Conservation (phyloP, 2,329 filamentous ascomycete species). For the Cladorrhinum sp. region DNA sequence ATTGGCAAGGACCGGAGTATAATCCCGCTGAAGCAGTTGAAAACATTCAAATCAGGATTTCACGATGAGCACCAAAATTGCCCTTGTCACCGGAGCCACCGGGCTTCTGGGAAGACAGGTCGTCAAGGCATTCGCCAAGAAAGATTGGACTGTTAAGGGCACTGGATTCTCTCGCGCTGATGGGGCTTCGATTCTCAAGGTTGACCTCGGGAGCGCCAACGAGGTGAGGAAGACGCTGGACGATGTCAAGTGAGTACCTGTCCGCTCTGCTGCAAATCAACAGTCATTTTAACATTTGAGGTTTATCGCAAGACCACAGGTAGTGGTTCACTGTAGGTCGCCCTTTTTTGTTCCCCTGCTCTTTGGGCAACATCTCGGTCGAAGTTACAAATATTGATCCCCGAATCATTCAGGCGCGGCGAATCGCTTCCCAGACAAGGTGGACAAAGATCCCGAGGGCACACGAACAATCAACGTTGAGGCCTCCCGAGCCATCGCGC, state of each 20-base stretch:
- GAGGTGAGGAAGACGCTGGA: conserved; percentile 52
- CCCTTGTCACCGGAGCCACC: conserved; percentile 78
- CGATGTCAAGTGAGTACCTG: conserved; percentile 49
- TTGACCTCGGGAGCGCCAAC: conserved; percentile 47
- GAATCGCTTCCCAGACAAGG: conserved; percentile 83
- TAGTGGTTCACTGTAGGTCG: conserved; percentile 75
- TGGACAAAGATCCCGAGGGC: conserved; percentile 72
- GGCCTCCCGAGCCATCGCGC: conserved; percentile 64
- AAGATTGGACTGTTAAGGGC: conserved; percentile 67
- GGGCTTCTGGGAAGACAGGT: conserved; percentile 81
- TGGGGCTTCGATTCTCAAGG: conserved; percentile 63
- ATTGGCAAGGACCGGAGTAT: not conserved
- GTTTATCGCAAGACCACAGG: conserved; percentile 40
- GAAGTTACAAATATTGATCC: not conserved
- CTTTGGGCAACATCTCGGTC: not conserved
- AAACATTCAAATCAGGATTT: not conserved
- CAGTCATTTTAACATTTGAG: not conserved
- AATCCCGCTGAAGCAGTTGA: not conserved
- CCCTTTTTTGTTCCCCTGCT: not conserved
- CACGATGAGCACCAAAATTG: conserved; percentile 43
- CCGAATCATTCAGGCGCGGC: conserved; percentile 62
- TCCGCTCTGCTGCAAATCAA: not conserved
- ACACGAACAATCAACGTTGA: conserved; percentile 72
- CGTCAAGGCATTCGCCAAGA: conserved; percentile 61
- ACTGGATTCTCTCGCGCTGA: conserved; percentile 72